Percentiles rank a stretch among this genome's conserved stretches.
phyloP scores from a whole-genome alignment of 2,329 filamentous ascomycete species.

The Blastomyces gilchristii region DNA sequence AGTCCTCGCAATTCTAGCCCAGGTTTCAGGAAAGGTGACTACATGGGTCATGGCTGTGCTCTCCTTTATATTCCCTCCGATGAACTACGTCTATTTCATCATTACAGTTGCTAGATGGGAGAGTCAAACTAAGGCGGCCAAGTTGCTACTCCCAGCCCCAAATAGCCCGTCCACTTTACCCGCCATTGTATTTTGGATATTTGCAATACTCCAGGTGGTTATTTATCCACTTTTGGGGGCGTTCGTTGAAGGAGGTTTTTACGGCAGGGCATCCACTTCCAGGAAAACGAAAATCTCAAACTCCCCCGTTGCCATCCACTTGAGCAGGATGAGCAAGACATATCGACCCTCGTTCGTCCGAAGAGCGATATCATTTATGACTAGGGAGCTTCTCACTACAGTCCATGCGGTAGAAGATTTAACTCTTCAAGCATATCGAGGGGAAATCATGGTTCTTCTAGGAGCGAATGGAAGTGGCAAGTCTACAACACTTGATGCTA shows the following conservation, averaged over 20 bases:
- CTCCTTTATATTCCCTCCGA: slow-evolving; percentile 70
- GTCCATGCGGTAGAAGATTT: slow-evolving; percentile 73
- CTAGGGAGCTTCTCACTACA: slow-evolving; percentile 47
- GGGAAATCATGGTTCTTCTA: slow-evolving; percentile 75
- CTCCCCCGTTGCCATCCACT: slow-evolving; percentile 51
- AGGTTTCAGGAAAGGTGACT: slow-evolving; percentile 53
- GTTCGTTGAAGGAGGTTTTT: slow-evolving; percentile 60
- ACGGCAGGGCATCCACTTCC: slow-evolving; percentile 60
- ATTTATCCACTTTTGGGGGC: slow-evolving; percentile 67
- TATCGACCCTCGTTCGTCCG: slow-evolving; percentile 59
- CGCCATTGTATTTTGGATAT: slow-evolving; percentile 66
- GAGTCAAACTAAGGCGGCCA: slow-evolving; percentile 46
- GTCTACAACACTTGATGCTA: slow-evolving; percentile 77
- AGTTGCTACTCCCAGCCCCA: slow-evolving; percentile 54
- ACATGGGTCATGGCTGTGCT: slow-evolving; percentile 54
- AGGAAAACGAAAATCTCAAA: slow-evolving; percentile 34
- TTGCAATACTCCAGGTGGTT: slow-evolving; percentile 67
- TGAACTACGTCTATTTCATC: slow-evolving; percentile 76
- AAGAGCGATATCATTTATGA: slow-evolving; percentile 33
- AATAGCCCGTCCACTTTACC: slow-evolving; percentile 57
- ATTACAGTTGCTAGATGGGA: slow-evolving; percentile 70
- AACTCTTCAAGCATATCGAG: slow-evolving; percentile 58
- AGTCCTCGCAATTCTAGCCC: slow-evolving; percentile 69
- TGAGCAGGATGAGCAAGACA: slow-evolving; percentile 66
- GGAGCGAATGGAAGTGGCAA: slow-evolving; percentile 89